Conservation (phyloP, 805 yeast genomes). For the Starmerella sp. region DNA sequence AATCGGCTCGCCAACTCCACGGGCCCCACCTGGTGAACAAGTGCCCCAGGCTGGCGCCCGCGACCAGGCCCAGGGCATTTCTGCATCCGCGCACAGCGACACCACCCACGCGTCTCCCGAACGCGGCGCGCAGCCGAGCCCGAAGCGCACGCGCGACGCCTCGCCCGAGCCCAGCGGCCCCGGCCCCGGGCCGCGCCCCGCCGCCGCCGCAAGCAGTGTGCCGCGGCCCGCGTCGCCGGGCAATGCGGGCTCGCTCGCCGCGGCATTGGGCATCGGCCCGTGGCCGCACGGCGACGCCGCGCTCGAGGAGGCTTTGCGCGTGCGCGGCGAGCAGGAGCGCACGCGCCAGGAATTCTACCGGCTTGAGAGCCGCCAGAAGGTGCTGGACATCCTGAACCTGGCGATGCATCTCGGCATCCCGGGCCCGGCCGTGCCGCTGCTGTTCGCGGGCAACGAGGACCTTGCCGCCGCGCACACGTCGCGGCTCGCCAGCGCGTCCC, state of each 20-base stretch:
- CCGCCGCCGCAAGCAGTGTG: not conserved
- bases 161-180: not conserved
- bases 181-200: not conserved
- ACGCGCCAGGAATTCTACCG: constrained; percentile 71
- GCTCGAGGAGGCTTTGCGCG: constrained; percentile 44
- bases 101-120: not conserved
- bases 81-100: not conserved
- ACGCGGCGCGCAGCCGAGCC: not conserved
- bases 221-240: not conserved
- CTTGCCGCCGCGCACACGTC: constrained; percentile 1
- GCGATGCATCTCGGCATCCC: constrained; percentile 59
- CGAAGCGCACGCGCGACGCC: constrained; percentile 1
- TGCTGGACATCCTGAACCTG: constrained; percentile 49
- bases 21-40: not conserved
- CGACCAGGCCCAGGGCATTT: not conserved
- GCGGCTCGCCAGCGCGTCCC: not conserved
- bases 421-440: constrained; percentile 39
- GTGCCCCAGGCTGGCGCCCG: not conserved
- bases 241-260: constrained; percentile 8
- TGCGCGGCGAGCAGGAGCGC: constrained; percentile 61
- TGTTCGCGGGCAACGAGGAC: constrained; percentile 8
- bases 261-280: constrained; percentile 41
- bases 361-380: constrained; percentile 48
- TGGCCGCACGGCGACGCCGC: constrained; percentile 53
- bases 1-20: not conserved